Evolutionary conservation across 1,284 basidiomycete genomes (phyloP), one percentile per base, ranked within the genome.

Genomic region (Gastroboletus turbinatus): DNA sequence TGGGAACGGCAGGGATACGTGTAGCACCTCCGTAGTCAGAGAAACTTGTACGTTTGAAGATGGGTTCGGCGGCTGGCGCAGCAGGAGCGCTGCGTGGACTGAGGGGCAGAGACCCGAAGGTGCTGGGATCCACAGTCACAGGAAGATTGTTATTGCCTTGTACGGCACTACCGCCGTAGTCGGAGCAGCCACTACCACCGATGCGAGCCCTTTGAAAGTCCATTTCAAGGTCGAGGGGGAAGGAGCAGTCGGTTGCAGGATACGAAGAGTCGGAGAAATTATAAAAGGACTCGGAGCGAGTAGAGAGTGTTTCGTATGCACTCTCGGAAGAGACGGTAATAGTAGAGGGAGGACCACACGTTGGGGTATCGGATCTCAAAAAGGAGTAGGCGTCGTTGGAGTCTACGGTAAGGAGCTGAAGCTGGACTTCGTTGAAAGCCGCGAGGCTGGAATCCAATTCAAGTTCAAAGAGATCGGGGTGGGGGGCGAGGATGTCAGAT

Each of bases 311-410:
- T 66, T 90, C 87, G 76, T 84, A 84, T 64, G 83, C 78, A 61
- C 85, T 88, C 71, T 90, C 88, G 57, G 87, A 87, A 35, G 87
- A 90, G 61, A 81, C 82, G 61, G 90, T 90, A 72, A 92, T 83
- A 60, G 84, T 81, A 55, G 90, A 92, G 48, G 83, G 85, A 57
- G 89, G 85, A 58, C 86, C 86, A 73, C 81, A 81, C 71, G 79
- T 82, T 68, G 80, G 82, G 58, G 82, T 82, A 63, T 83, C 81
- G 59, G 83, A 76, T 67, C 83, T 79, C 60, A 85, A 76, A 74
- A 81, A 80, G 64, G 78, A 77, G 75, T 83, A 87, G 61, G 83
- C 77, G 74, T 82, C 81, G 71, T 81, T 79, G 63, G 79, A 76
- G 73, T 87, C 82, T 58, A 85, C 76, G 59, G 81, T 82, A 61